Evolutionary conservation across 768 basidiomycete genomes (phyloP), one percentile per base, ranked within the genome.

Genomic region (Pisolithus tinctorius): DNA sequence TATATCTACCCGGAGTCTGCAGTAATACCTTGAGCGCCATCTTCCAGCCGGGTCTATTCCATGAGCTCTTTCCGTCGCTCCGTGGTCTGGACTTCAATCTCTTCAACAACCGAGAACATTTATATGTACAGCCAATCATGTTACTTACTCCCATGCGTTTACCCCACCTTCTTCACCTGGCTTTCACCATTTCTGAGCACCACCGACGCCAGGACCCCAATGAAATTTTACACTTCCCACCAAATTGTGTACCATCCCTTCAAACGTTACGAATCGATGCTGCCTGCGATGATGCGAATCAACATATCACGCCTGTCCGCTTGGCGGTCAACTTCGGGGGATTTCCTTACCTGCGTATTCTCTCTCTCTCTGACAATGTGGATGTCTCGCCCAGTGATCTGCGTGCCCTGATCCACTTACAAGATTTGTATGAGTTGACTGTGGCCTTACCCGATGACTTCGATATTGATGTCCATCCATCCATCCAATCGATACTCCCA

Each of bases 181-280:
- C 51, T 26, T 60, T 67, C 54, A 54, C 53, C 45, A 60, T 62
- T 40, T 61, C 67, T 13, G 58, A 54, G 46, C 58, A 58, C 4
- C 53, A 55, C 2, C 44, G 49, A 23, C 47, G 29, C 20, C 48
- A 56, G n/a, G 52, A 52, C 14, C 49, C 67, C 34, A 51, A 56
- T 26, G 37, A 52, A 11, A 54, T 68, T 37, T 54, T 66, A 6
- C 51, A 64, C n/a, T 54, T 57, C 2, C 55, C 68, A 45, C 59
- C 55, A n/a, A 45, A 27, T 25, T 60, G 57, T 42, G 65, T 55
- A 20, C 52, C 51, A 7, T 44, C 37, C 29, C 40, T 64, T 47
- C 57, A 59, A 50, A 48, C 47, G 3, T 57, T 65, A 3, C 45
- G 47, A 14, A 60, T 65, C 27, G 55, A 60, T 37, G 67, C 63